Conservation (phyloP, 352 stramenopile species). For the Phytophthora fragariaefolia region DNA sequence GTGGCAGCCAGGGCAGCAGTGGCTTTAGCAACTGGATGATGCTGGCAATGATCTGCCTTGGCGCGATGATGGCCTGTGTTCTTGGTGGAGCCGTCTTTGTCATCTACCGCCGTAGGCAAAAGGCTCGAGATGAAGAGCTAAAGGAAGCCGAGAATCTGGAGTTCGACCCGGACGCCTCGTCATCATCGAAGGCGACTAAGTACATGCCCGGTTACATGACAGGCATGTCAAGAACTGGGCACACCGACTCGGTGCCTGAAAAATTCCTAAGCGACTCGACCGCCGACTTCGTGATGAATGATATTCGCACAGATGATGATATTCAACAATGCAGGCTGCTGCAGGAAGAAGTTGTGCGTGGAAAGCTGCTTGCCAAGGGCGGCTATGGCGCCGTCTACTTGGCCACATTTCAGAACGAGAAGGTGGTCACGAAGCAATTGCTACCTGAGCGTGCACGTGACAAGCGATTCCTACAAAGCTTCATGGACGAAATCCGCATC, state of each 20-base stretch:
- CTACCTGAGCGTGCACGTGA: conserved; percentile 41
- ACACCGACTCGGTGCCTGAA: conserved; percentile 31
- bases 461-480: conserved; percentile 39
- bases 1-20: conserved; percentile 2
- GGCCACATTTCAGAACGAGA: conserved; percentile 47
- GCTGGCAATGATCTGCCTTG: conserved; percentile 44
- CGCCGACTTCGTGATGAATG: conserved; percentile 47
- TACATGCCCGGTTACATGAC: conserved; percentile 32
- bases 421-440: conserved; percentile 60
- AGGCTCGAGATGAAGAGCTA: conserved; percentile 34
- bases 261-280: conserved; percentile 24
- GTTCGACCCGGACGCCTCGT: conserved; percentile 28
- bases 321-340: conserved; percentile 59
- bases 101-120: conserved; percentile 34
- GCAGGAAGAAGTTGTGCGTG: conserved; percentile 54
- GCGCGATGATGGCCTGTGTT: conserved; percentile 37
- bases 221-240: conserved; percentile 32
- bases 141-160: conserved; percentile 34
- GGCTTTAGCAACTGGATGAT: conserved; percentile 53
- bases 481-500: conserved; percentile 57
- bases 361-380: conserved; percentile 50
- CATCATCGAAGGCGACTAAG: conserved; percentile 38
- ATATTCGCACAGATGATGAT: conserved; percentile 72
- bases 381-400: conserved; percentile 71
- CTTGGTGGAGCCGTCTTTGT: conserved; percentile 37